Evolutionary conservation across 164 flowering plant genomes (phyloP).

Genomic region (Hamamelis virginiana): DNA sequence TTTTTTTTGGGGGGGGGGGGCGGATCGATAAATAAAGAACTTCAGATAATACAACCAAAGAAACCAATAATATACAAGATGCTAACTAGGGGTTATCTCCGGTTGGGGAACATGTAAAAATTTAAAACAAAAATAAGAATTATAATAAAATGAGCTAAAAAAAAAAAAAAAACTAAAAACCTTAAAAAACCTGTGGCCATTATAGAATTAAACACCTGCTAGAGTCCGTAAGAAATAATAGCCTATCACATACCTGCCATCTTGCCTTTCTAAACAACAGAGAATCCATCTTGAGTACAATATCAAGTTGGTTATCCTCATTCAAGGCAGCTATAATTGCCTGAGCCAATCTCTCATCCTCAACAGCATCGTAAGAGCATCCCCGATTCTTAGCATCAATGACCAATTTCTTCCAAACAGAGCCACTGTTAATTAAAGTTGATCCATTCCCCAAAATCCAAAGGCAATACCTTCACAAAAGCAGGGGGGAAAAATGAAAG

Average conservation of each 20-base stretch:
- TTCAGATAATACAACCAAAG: too few species aligned
- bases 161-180: too few species aligned
- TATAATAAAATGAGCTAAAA: too few species aligned
- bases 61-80: too few species aligned
- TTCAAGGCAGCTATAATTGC: neutral
- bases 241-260: slow-evolving; percentile 4
- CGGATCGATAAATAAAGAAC: too few species aligned
- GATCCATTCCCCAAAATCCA: slow-evolving; percentile 40
- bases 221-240: neutral
- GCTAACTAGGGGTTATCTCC: too few species aligned
- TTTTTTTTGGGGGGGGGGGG: too few species aligned
- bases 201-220: too few species aligned
- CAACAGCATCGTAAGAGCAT: neutral
- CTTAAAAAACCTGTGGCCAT: too few species aligned
- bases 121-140: too few species aligned
- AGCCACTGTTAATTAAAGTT: slow-evolving; percentile 20
- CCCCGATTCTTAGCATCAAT: slow-evolving; percentile 6
- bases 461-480: slow-evolving; percentile 36
- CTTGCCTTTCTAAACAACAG: slow-evolving; percentile 6
- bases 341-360: neutral
- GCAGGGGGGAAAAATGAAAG: neutral
- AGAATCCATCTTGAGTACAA: slow-evolving; percentile 7
- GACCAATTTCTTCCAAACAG: slow-evolving; percentile 36
- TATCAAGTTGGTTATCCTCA: neutral
- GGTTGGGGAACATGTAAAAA: too few species aligned